These are phyloP conservation scores for Candida krabiensis DNA, from an alignment of 805 yeast genomes.

Conservation along the genomic window DNA sequence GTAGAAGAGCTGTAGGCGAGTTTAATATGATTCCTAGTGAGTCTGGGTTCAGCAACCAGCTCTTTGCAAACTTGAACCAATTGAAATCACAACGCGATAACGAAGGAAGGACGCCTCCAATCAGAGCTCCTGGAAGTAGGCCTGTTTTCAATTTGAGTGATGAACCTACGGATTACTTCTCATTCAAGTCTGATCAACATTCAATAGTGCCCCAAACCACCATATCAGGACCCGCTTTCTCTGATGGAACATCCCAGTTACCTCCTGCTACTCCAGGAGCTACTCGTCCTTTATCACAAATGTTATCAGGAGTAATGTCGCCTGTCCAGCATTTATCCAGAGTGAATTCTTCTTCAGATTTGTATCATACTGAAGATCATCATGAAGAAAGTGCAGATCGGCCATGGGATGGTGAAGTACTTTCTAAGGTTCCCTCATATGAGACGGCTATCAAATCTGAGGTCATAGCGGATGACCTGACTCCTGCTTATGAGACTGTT, in stretches of 20 bases:
- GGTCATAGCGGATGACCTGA: slow-evolving; percentile 47
- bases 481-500: slow-evolving; percentile 72
- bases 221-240: slow-evolving; percentile 24
- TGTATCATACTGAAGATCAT: slow-evolving; percentile 5
- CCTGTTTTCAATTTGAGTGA: slow-evolving; percentile 32
- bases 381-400: slow-evolving; percentile 13
- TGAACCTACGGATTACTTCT: slow-evolving; percentile 36
- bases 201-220: slow-evolving; percentile 2
- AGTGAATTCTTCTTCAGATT: slow-evolving; percentile 46
- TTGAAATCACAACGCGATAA: slow-evolving; percentile 50
- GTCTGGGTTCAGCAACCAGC: slow-evolving; percentile 27
- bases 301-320: slow-evolving; percentile 42
- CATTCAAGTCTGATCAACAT: slow-evolving; percentile 8
- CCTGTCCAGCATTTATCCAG: slow-evolving; percentile 65
- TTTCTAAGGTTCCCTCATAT: slow-evolving; percentile 80
- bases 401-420: slow-evolving; percentile 18
- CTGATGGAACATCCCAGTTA: slow-evolving; percentile 18
- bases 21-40: slow-evolving; percentile 28
- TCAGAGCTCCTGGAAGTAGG: slow-evolving; percentile 17
- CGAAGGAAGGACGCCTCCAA: slow-evolving; percentile 29
- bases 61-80: slow-evolving; percentile 53
- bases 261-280: slow-evolving; percentile 14
- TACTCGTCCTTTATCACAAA: background rate
- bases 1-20: slow-evolving; percentile 17
- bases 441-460: slow-evolving; percentile 68